Base-by-base conservation (phyloP, 345 rosid species). In the Rubroshorea leprosula region DNA sequence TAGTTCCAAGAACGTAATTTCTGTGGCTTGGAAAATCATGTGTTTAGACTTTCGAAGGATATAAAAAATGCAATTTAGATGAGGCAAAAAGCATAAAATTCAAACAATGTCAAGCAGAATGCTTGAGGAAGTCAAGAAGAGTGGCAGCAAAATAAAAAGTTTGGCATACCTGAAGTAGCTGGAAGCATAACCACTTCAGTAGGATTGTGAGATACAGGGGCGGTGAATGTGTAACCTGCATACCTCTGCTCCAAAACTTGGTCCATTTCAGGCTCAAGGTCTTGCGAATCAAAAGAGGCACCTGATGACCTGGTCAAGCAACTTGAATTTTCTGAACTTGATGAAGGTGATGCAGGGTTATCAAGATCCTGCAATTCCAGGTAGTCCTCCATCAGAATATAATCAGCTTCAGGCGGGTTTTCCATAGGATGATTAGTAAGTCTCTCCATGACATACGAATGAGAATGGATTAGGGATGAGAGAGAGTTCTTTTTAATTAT, bases 321-420 rank as follows among this genome's bases (percentile, higher is more conserved):
- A 49, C 87, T 84, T 8, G 91, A 84, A 72, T 70, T 75, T 23
- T 70, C 80, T 1, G 85, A 81, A 66, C 78, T 72, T 5, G 83
- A 83, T 27, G 31, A 27, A 54, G 68, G 59, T 0, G 79, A 79
- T 54, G 10, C 45, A 14, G 70, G 79, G 51, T 7, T 51, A 22
- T 47, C 71, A 53, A 84, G 83, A 68, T 84, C 90, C 2, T 0
- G 22, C 65, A 79, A 24, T 64, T 81, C 86, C 71, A 84, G 43
- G 74, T 16, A 84, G 55, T 70, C 72, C 17, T 65, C 80, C 44
- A 20, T 17, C 17, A 54, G 5, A 52, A n/a, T 46, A 55, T n/a
- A n/a, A n/a, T 25, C 80, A 49, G 4, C 12, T 18, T 54, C 81
- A 20, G 59, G 38, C 14, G 9, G 39, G 46, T 55, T 57, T 22